Base-by-base conservation (phyloP, 2,329 filamentous ascomycete species). In the Nemania diffusa region DNA sequence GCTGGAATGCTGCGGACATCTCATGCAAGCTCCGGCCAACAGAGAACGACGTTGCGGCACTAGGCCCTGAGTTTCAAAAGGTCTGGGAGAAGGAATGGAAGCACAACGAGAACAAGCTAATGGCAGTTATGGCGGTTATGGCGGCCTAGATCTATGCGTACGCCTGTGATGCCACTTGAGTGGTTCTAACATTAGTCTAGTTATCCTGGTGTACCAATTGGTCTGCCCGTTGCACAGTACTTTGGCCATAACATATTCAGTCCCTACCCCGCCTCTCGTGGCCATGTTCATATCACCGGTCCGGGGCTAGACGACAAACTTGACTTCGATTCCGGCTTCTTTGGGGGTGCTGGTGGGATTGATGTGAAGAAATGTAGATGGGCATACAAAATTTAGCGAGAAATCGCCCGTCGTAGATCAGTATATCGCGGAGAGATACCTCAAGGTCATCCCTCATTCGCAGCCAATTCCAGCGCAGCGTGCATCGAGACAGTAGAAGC, bases 311-410 rank as follows among this genome's bases (percentile, higher is more conserved):
- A 44, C 34, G 60, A 69, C 59, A 46, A 27, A 5, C 52, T 57
- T 5, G 60, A 69, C 52, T 60, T 60, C 50, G 20, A 62, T 26
- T 22, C 48, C 5, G 59, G 65, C 0, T 52, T 65, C 24, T 64
- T 68, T 26, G 79, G 0, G 74, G 79, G 17, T 32, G 81, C 77
- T 3, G 83, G 89, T 58, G 73, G 77, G 13, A 67, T 86, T n/a
- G 88, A 90, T 71, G 48, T 88, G 26, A 84, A 84, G 72, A 86
- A 83, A 71, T 83, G 86, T 13, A 70, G 87, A 15, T 89, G 87
- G 87, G 83, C 80, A 0, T 91, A 91, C 80, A 91, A 91, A 76
- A 84, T 84, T 71, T 81, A 83, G 27, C 85, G 88, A 4, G 87
- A 89, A 73, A 83, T 89, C 57, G 79, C 81, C 13, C 83, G 87